phyloP scores from a whole-genome alignment of 2,329 filamentous ascomycete species.

The Verticillium albo-atrum region DNA sequence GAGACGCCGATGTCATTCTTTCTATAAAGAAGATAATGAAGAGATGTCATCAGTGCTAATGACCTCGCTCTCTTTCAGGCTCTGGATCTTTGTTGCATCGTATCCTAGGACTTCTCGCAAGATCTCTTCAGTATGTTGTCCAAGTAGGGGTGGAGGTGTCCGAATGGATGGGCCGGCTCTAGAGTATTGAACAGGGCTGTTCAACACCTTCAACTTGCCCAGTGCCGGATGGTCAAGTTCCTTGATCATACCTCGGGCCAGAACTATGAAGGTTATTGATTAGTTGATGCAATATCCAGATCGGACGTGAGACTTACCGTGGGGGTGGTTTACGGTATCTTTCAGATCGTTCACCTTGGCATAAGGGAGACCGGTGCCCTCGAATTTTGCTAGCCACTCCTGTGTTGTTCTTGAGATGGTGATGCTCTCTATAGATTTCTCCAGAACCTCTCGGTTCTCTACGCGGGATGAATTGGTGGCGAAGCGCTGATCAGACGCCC shows the following conservation, averaged over 20 bases:
- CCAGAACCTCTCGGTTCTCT: slow-evolving; percentile 68
- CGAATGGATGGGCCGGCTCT: slow-evolving; percentile 73
- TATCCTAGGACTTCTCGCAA: slow-evolving; percentile 60
- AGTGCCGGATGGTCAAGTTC: slow-evolving; percentile 76
- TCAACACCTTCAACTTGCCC: slow-evolving; percentile 83
- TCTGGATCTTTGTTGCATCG: background rate
- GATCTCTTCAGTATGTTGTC: slow-evolving; percentile 81
- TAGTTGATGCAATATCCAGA: background rate
- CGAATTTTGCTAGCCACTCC: slow-evolving; percentile 82
- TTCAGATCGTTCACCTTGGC: slow-evolving; percentile 93
- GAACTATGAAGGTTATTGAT: background rate
- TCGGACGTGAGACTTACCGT: slow-evolving; percentile 63
- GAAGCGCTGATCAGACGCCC: slow-evolving; percentile 57
- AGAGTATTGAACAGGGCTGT: slow-evolving; percentile 92
- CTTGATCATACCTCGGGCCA: slow-evolving; percentile 64
- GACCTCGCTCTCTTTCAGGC: background rate
- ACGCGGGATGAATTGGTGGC: slow-evolving; percentile 59
- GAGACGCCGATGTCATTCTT: too few species aligned
- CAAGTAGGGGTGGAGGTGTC: slow-evolving; percentile 75
- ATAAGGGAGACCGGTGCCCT: slow-evolving; percentile 87
- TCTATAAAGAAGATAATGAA: too few species aligned
- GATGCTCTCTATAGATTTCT: slow-evolving; percentile 71
- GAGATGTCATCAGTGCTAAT: too few species aligned
- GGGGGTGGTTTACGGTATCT: slow-evolving; percentile 74
- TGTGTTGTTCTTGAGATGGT: slow-evolving; percentile 75